These are phyloP conservation scores for Monilinia laxa DNA, from an alignment of 2,329 filamentous ascomycete species.

Conservation along the genomic window DNA sequence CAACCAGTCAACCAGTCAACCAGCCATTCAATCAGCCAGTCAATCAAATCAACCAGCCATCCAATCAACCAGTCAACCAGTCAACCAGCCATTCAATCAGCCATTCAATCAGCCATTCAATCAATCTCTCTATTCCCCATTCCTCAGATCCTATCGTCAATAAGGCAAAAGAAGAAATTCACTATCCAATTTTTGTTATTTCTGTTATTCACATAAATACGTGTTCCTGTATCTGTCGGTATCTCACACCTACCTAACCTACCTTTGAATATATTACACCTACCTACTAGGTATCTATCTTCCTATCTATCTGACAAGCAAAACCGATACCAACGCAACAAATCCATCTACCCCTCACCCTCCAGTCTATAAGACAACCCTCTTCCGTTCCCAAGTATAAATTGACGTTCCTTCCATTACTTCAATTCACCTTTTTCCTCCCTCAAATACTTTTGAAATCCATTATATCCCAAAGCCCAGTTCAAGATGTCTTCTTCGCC, in stretches of 20 bases:
- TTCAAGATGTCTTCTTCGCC: constrained; percentile 27
- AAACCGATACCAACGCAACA: constrained; percentile 2
- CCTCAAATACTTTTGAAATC: background rate
- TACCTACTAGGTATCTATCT: too few relatives aligned
- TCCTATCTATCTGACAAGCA: background rate
- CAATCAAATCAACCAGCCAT: too few relatives aligned
- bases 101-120: too few relatives aligned
- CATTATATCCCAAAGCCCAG: background rate
- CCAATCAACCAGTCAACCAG: too few relatives aligned
- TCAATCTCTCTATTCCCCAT: too few relatives aligned
- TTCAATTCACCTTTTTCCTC: background rate
- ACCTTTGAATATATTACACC: too few relatives aligned
- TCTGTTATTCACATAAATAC: constrained; percentile 1
- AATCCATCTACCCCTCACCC: constrained; percentile 9
- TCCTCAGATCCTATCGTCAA: too few relatives aligned
- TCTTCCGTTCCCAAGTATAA: background rate
- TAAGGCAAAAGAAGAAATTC: background rate
- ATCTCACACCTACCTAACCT: too few relatives aligned
- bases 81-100: too few relatives aligned
- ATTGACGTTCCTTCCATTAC: background rate
- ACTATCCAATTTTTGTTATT: background rate
- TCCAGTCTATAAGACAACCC: constrained; percentile 1
- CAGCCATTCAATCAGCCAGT: too few relatives aligned
- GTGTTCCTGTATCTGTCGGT: constrained; percentile 11
- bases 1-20: too few relatives aligned